phyloP scores from a whole-genome alignment of 116 monocot genomes.

The Cymodocea nodosa region DNA sequence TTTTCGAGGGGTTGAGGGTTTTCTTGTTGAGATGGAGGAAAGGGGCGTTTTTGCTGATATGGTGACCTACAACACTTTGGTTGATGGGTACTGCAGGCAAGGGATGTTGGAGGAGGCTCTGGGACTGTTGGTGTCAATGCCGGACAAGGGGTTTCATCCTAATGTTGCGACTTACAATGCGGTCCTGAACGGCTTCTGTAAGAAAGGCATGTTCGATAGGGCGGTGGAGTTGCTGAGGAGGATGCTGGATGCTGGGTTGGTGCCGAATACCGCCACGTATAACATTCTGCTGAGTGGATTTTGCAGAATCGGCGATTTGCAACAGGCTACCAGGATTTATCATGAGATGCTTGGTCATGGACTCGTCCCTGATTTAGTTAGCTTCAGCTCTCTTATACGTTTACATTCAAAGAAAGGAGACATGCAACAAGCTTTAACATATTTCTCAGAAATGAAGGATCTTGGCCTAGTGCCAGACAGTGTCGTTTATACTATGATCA shows the following conservation, averaged over 20 bases:
- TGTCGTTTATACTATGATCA: constrained; percentile 89
- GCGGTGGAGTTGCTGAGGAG: constrained; percentile 33
- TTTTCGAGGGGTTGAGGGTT: constrained; percentile 24
- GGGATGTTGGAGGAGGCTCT: constrained; percentile 44
- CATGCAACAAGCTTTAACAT: constrained; percentile 28
- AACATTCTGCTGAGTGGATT: constrained; percentile 57
- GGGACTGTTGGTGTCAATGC: constrained; percentile 38
- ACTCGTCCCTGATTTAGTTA: constrained; percentile 62
- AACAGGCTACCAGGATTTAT: constrained; percentile 41
- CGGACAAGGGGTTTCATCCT: constrained; percentile 48
- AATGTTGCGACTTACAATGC: constrained; percentile 61
- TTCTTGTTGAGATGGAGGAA: constrained; percentile 63
- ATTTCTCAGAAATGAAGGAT: constrained; percentile 62
- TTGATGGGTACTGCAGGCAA: constrained; percentile 51
- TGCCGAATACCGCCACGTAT: constrained; percentile 43
- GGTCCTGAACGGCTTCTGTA: constrained; percentile 64
- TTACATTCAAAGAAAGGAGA: constrained; percentile 61
- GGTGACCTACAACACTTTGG: constrained; percentile 69
- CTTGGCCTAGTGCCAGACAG: constrained; percentile 50
- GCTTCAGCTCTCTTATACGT: constrained; percentile 63
- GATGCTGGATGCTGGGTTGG: constrained; percentile 25
- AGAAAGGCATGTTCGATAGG: constrained; percentile 23
- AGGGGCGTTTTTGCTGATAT: constrained; percentile 65
- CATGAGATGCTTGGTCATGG: constrained; percentile 33
- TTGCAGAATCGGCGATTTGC: constrained; percentile 32